Evolutionary conservation across 1,139 yeast genomes (phyloP).

Genomic region (Wickerhamiella pararugosa): DNA sequence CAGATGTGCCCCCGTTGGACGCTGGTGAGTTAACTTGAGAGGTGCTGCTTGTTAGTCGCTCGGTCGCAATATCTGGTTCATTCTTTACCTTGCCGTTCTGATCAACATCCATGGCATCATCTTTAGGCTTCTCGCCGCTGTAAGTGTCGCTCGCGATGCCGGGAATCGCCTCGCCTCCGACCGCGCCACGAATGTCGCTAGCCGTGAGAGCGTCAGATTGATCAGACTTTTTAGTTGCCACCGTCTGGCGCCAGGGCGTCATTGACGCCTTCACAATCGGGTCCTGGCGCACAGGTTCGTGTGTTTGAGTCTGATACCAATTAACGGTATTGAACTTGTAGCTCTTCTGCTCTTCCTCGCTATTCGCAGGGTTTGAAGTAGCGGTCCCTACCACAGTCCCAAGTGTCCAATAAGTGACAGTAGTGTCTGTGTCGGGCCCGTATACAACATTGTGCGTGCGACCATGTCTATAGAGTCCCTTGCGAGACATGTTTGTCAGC

Average conservation of each 20-base stretch:
- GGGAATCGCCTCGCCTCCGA: slow-evolving; percentile 40
- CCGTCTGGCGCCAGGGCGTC: background rate
- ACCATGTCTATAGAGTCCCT: slow-evolving; percentile 6
- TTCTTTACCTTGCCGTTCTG: no score
- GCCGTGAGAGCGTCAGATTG: slow-evolving; percentile 30
- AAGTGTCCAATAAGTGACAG: slow-evolving; percentile 13
- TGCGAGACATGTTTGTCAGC: slow-evolving; percentile 2
- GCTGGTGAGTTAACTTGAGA: no score
- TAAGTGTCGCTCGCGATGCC: slow-evolving; percentile 26
- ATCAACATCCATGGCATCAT: no score
- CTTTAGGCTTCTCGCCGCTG: background rate
- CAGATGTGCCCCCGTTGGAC: no score
- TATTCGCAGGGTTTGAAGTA: background rate
- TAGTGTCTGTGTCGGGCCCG: slow-evolving; percentile 15
- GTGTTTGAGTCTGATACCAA: no score
- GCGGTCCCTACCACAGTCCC: slow-evolving; percentile 1
- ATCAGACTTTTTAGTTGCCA: slow-evolving; percentile 1
- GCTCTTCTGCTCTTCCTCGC: background rate
- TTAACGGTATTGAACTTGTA: background rate
- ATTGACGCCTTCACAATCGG: background rate
- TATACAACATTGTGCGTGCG: slow-evolving; percentile 14
- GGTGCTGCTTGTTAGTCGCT: no score
- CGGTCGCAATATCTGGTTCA: no score
- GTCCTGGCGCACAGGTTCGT: no score
- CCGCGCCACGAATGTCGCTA: slow-evolving; percentile 51